Base-by-base conservation (phyloP, 2,329 filamentous ascomycete species). In the Beauveria medogensis region DNA sequence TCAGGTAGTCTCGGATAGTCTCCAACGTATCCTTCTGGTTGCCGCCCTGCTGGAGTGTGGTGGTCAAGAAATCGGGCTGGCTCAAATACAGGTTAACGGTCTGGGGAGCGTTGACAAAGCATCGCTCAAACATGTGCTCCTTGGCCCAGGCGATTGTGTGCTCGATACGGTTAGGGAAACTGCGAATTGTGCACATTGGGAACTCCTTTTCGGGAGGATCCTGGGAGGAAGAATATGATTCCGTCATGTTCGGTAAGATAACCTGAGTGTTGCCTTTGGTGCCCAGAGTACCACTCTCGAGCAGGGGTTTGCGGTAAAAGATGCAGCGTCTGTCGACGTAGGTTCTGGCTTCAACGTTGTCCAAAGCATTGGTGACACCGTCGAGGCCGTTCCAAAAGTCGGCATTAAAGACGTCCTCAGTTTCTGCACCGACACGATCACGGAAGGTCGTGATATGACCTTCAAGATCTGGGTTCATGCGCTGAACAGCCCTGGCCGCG, bases 251-350 rank as follows among this genome's bases (percentile, higher is more conserved):
- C 12, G 94, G 95, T 61, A 99, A 82, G 54, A 99, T 87, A 63
- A 99, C 94, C 71, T 99, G 94, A 7, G 92, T 96, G 78, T 99
- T 99, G 70, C 94, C 94, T 81, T 99, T 99, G 62, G 95, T 97
- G 56, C 94, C 94, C n/a, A 99, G 84, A 41, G 94, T 99, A 65
- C 94, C 94, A 71, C 92, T 97, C 80, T 99, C 94, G 10, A 99
- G 84, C 5, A 99, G 81, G 52, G 94, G 90, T 80, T 97, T 97
- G 74, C 88, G 90, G 89, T 97, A 99, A 81, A 97, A 97, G 62
- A 99, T 92, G 71, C 94, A 99, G 69, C 93, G 88, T 63, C 92
- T 85, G 72, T 99, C 94, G 62, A 99, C 93, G 66, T 99, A 99
- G 22, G 92, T 96, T 71, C 94, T 87, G 22, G 94, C 94, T 72